Base-by-base conservation (phyloP, 768 basidiomycete genomes). In the Cubamyces sp. region DNA sequence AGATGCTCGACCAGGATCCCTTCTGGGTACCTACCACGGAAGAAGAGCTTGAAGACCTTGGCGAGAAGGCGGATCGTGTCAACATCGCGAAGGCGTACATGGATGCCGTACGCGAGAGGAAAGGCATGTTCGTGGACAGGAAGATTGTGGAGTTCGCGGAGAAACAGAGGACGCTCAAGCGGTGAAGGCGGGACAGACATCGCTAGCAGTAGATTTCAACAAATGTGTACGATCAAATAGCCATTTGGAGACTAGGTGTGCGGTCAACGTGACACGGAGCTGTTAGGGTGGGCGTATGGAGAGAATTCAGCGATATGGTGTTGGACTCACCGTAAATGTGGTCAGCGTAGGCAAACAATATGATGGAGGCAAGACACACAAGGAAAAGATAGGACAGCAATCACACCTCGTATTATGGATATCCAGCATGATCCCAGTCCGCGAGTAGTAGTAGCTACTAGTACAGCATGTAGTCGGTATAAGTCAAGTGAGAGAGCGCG, bases 11-110 rank as follows among this genome's bases (percentile, higher is more conserved):
- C 74, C 86, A 88, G 67, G 94, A 98, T 78, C 96, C 96, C 6
- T 98, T 95, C 78, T 98, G 96, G 96, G 94, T 97, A 3, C 96
- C 96, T 0, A 95, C 94, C 18, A 98, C 96, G 0, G 92, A 95
- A 69, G 96, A 97, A 71, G 96, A 98, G 66, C 78, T 98, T 42
- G 96, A 98, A 73, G 96, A 98, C 73, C 79, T 99, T 11, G 97
- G 97, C 48, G 94, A 96, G 73, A 98, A 98, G 74, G 88, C 96
- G 0, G 97, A 98, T 72, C 80, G 92, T 54, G 83, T 85, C 12
- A 99, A 99, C 74, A 78, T 98, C n/a, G 97, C 96, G 0, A 94
- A 94, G 69, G 83, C 78, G 18, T 98, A 98, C 67, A 90, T 97
- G 87, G 95, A 98, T 66, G 80, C 75, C 0, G 96, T 98, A 30